Percentiles rank a stretch among this genome's conserved stretches.
phyloP scores from a whole-genome alignment of 1,284 basidiomycete genomes.

The Stereum hirsutum region DNA sequence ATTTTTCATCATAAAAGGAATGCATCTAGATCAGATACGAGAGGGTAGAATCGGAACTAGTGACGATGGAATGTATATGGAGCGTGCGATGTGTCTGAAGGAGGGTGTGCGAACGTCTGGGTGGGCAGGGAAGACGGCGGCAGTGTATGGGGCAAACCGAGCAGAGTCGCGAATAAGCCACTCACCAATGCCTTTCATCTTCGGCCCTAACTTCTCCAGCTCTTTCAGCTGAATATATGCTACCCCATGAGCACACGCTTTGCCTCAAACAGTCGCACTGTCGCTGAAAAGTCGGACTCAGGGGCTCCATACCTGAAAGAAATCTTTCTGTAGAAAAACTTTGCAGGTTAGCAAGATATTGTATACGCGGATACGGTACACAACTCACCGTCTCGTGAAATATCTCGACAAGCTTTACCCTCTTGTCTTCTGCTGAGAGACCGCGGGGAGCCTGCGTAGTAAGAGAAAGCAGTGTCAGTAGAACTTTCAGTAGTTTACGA shows the following conservation, averaged over 20 bases:
- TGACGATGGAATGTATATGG: no score
- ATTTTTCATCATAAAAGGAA: no score
- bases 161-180: no score
- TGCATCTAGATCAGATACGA: no score
- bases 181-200: constrained; percentile 81
- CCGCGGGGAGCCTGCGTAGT: constrained; percentile 61
- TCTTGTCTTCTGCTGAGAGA: constrained; percentile 74
- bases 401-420: constrained; percentile 73
- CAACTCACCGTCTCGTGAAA: constrained; percentile 76
- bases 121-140: no score
- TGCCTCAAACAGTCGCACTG: neutral
- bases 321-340: constrained; percentile 56
- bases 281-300: no score
- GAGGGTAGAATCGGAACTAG: no score
- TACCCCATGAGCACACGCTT: neutral
- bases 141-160: no score
- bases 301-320: constrained; percentile 54
- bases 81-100: no score
- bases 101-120: no score
- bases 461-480: no score
- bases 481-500: neutral
- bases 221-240: constrained; percentile 60
- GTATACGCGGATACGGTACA: neutral
- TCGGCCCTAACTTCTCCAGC: constrained; percentile 76
- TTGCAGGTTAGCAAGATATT: neutral